Conservation (phyloP, 345 rosid species). For the Alliaria petiolata region DNA sequence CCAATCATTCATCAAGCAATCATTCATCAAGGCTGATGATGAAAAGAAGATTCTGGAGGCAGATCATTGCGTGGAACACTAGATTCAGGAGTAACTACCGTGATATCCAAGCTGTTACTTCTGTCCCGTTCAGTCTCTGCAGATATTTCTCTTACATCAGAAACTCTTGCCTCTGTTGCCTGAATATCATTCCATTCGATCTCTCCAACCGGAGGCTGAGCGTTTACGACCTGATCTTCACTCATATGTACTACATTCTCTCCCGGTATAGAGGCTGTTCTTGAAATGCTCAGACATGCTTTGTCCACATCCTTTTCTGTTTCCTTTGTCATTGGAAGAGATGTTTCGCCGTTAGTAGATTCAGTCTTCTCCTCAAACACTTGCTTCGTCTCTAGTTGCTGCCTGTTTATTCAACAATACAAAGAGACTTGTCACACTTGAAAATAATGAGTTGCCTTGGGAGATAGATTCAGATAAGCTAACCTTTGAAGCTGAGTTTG, state of each 20-base stretch:
- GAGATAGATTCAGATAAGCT: neutral
- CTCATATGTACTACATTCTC: conserved; percentile 50
- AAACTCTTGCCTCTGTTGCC: conserved; percentile 75
- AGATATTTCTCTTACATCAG: conserved; percentile 76
- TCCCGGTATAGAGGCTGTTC: conserved; percentile 35
- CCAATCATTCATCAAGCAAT: conserved; percentile 30
- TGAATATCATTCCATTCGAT: conserved; percentile 86
- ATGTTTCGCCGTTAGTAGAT: conserved; percentile 42
- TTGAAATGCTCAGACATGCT: conserved; percentile 78
- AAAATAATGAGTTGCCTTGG: neutral
- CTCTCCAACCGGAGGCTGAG: conserved; percentile 54
- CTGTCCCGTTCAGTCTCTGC: conserved; percentile 47
- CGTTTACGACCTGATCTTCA: conserved; percentile 44
- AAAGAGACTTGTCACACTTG: neutral
- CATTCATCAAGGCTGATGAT: conserved; percentile 74
- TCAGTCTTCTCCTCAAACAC: conserved; percentile 68
- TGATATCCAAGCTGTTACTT: conserved; percentile 69
- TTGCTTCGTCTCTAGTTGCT: conserved; percentile 76
- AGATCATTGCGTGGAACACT: conserved; percentile 45
- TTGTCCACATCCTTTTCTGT: conserved; percentile 78
- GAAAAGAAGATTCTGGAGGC: conserved; percentile 35
- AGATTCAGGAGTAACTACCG: conserved; percentile 54
- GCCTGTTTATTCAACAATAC: conserved; percentile 41
- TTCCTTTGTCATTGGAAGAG: conserved; percentile 66
- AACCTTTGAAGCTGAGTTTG: conserved; percentile 93